Base-by-base conservation (phyloP, 1,139 yeast genomes). In the Saccharomyces hybrid region DNA sequence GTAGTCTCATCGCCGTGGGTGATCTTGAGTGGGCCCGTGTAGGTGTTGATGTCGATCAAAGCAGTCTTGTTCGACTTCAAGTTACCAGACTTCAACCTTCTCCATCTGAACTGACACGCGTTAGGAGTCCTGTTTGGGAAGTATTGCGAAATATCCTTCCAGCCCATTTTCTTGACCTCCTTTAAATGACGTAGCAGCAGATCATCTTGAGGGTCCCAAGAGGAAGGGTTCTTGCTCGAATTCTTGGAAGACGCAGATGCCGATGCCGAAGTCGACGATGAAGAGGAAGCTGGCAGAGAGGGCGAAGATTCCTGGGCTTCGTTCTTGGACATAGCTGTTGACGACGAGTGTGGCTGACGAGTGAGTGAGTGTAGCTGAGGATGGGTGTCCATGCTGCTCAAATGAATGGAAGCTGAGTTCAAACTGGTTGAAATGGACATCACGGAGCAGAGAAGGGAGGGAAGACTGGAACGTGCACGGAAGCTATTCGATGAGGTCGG, bases 51-150 rank as follows among this genome's bases (percentile, higher is more conserved):
- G 46, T 63, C 64, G 34, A 65, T 56, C 16, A 57, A 56, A 8
- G 73, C 70, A 3, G 75, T 76, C 50, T 77, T 73, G 59, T 78
- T 78, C 4, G 84, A 81, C 69, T 83, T 83, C 62, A 83, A 71
- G 60, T 81, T 81, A 1, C 88, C 88, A 11, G 82, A 77, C 67
- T 82, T 81, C 56, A 83, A 73, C 56, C 91, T 70, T 69, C 91
- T 77, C 91, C 91, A 85, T 64, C 91, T 76, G 63, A 85, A 85
- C 69, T 85, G 91, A 61, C 90, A 85, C 3, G 90, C 90, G 64
- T 85, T 85, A 46, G 89, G 87, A 1, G 90, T 85, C 69, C 91
- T 73, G 67, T 82, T 81, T 52, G 75, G 76, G 68, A 84, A 85
- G 63, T 84, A 81, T 53, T 81, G 76, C 9, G 89, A 84, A 52